phyloP scores from a whole-genome alignment of 2,329 filamentous ascomycete genomes.

The Fusarium camptoceras region DNA sequence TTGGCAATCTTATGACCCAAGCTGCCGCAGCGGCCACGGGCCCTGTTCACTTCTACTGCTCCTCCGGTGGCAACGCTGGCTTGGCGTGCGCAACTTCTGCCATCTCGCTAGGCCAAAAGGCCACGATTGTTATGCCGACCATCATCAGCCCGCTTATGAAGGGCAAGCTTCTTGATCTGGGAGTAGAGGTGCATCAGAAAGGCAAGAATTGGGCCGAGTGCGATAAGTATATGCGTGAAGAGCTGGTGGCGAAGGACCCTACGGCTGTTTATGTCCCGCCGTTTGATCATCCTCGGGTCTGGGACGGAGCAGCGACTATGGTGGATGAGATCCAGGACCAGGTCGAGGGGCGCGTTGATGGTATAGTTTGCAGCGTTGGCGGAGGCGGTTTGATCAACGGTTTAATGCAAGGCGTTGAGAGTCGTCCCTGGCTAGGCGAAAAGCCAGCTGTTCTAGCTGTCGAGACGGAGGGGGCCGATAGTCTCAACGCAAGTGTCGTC shows the following conservation, averaged over 20 bases:
- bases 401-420: slow-evolving; percentile 75
- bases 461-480: slow-evolving; percentile 81
- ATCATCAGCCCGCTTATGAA: slow-evolving; percentile 77
- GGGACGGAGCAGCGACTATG: slow-evolving; percentile 72
- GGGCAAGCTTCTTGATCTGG: slow-evolving; percentile 74
- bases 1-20: slow-evolving; percentile 74
- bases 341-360: slow-evolving; percentile 67
- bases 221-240: slow-evolving; percentile 71
- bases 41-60: slow-evolving; percentile 78
- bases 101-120: slow-evolving; percentile 69
- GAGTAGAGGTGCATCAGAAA: slow-evolving; percentile 74
- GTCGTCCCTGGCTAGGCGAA: slow-evolving; percentile 49
- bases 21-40: slow-evolving; percentile 50
- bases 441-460: slow-evolving; percentile 73
- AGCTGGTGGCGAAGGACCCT: slow-evolving; percentile 65
- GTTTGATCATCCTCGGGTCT: slow-evolving; percentile 76
- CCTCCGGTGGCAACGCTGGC: slow-evolving; percentile 85
- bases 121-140: slow-evolving; percentile 80
- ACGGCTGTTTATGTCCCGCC: slow-evolving; percentile 74
- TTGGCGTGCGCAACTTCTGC: slow-evolving; percentile 83
- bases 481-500: slow-evolving; percentile 71
- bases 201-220: slow-evolving; percentile 78
- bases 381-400: slow-evolving; percentile 85
- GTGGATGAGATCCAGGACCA: slow-evolving; percentile 63
- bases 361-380: slow-evolving; percentile 81